Conservation (phyloP, 495 filamentous ascomycete genomes). For the Trichoderma asperelloides region DNA sequence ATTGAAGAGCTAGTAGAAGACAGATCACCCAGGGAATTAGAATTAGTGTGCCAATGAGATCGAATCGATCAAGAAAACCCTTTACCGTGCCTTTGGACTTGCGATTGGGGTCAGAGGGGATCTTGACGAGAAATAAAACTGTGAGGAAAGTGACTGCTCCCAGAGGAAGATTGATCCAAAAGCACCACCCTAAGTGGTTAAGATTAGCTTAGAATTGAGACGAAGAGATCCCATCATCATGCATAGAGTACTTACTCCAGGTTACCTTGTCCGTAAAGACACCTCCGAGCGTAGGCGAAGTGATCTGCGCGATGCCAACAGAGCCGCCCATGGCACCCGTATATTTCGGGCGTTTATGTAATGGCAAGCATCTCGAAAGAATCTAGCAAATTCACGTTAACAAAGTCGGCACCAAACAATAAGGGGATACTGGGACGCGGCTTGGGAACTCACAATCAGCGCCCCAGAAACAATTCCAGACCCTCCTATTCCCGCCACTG, state of each 20-base stretch:
- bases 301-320: slow-evolving; percentile 61
- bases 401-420: not conserved
- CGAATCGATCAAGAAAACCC: slow-evolving; percentile 47
- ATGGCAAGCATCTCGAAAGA: slow-evolving; percentile 21
- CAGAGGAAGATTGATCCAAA: slow-evolving; percentile 63
- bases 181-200: slow-evolving; percentile 29
- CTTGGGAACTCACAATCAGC: slow-evolving; percentile 17
- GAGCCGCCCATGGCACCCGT: slow-evolving; percentile 30
- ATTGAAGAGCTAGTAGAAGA: slow-evolving; percentile 70
- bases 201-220: not conserved
- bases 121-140: slow-evolving; percentile 40
- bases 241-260: slow-evolving; percentile 41
- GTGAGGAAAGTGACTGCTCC: slow-evolving; percentile 52
- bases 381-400: slow-evolving; percentile 13
- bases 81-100: slow-evolving; percentile 16
- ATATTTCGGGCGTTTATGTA: slow-evolving; percentile 29
- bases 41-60: slow-evolving; percentile 53
- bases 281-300: slow-evolving; percentile 55
- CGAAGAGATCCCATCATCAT: not conserved
- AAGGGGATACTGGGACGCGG: not conserved
- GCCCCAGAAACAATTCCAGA: slow-evolving; percentile 31
- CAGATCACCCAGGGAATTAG: slow-evolving; percentile 64
- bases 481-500: slow-evolving; percentile 42
- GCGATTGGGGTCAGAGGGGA: slow-evolving; percentile 20
- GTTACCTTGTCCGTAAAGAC: slow-evolving; percentile 36